Percentiles rank a stretch among this genome's conserved stretches.
These are phyloP conservation scores for Acer campestre DNA, from an alignment of 345 rosid species.

Conservation along the genomic window DNA sequence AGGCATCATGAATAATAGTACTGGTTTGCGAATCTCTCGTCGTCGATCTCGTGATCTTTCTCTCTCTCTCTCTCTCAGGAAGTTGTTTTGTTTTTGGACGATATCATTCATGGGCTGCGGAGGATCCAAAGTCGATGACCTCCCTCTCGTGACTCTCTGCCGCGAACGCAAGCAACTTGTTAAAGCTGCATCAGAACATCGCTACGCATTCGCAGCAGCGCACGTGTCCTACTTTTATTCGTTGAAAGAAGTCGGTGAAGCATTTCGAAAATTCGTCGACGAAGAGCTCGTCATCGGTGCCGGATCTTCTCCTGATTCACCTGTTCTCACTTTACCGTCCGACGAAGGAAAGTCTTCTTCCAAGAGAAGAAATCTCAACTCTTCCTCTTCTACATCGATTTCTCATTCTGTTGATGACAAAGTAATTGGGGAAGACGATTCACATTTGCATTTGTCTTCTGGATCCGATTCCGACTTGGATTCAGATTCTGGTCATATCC, in stretches of 20 bases:
- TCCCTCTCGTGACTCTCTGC: constrained; percentile 72
- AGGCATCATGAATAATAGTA: constrained; percentile 28
- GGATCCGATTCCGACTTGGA: constrained; percentile 62
- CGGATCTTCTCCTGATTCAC: constrained; percentile 51
- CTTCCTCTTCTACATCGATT: constrained; percentile 63
- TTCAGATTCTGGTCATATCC: constrained; percentile 57
- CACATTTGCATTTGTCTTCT: constrained; percentile 61
- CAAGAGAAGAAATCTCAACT: constrained; percentile 23
- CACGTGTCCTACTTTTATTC: constrained; percentile 78
- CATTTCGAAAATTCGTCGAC: constrained; percentile 74
- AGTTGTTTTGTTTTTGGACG: not conserved
- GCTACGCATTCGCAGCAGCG: constrained; percentile 85
- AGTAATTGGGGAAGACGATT: constrained; percentile 37
- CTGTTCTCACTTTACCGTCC: constrained; percentile 81
- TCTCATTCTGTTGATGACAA: constrained; percentile 54
- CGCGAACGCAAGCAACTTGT: constrained; percentile 71
- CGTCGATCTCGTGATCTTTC: not conserved
- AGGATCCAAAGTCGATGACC: constrained; percentile 82
- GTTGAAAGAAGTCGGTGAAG: constrained; percentile 72
- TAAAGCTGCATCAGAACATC: constrained; percentile 70
- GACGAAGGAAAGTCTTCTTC: constrained; percentile 54
- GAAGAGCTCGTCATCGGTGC: constrained; percentile 68
- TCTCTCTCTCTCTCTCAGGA: not conserved
- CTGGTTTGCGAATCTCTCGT: constrained; percentile 5
- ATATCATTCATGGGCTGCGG: constrained; percentile 86